Conservation (phyloP, 768 basidiomycete species). For the Boletus rubescentipes region DNA sequence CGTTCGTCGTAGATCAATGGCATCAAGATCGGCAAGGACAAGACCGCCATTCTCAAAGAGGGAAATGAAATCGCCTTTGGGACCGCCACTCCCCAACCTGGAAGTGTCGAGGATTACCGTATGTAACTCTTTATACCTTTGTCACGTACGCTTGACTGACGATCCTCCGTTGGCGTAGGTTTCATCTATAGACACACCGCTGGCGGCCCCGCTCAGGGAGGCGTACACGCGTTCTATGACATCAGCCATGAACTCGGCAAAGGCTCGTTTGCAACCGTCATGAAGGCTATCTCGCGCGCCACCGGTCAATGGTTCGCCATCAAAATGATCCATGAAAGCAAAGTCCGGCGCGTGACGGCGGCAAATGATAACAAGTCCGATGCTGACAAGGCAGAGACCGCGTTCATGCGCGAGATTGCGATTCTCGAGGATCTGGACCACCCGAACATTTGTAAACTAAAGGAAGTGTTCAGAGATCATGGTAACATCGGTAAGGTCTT, state of each 20-base stretch:
- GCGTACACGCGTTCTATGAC: conserved; percentile 67
- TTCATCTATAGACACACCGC: conserved; percentile 72
- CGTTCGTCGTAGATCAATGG: conserved; percentile 37
- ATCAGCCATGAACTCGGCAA: conserved; percentile 73
- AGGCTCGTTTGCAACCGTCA: conserved; percentile 90
- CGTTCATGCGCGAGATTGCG: conserved; percentile 69
- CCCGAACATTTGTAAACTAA: conserved; percentile 77
- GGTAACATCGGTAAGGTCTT: conserved; percentile 53
- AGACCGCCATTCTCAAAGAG: conserved; percentile 43
- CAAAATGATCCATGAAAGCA: conserved; percentile 73
- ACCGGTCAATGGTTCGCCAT: conserved; percentile 81
- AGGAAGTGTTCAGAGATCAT: conserved; percentile 72
- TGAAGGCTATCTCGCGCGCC: conserved; percentile 70
- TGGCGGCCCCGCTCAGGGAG: conserved; percentile 44
- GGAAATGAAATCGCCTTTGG: conserved; percentile 92
- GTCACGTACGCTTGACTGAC: background rate
- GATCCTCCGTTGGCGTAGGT: conserved; percentile 38
- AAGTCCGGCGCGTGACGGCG: conserved; percentile 43
- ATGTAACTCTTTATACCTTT: conserved; percentile 28
- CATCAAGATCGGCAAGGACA: conserved; percentile 38
- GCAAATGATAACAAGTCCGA: conserved; percentile 32
- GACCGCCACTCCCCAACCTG: conserved; percentile 44
- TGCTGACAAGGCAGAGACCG: conserved; percentile 30
- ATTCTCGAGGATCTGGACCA: conserved; percentile 79
- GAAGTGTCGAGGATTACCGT: conserved; percentile 73